phyloP scores from a whole-genome alignment of 2,329 filamentous ascomycete genomes.

The Lachnellula hyalina region DNA sequence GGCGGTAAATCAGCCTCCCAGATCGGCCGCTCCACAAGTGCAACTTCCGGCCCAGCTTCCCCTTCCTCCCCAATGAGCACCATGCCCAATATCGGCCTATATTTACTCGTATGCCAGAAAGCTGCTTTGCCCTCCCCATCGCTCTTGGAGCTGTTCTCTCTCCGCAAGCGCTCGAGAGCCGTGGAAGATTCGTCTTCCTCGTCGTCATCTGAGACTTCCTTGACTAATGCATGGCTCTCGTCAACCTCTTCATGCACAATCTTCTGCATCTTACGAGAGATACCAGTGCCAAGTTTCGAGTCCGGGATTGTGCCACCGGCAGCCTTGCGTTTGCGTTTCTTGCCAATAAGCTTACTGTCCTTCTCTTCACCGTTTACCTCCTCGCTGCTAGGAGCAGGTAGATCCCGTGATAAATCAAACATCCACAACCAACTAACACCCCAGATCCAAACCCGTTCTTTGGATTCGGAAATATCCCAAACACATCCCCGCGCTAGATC shows the following conservation, averaged over 20 bases:
- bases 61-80: conserved; percentile 38
- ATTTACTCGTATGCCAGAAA: conserved; percentile 82
- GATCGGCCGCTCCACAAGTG: conserved; percentile 78
- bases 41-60: conserved; percentile 61
- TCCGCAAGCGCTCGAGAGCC: conserved; percentile 14
- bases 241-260: conserved; percentile 37
- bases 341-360: conserved; percentile 25
- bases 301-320: conserved; percentile 48
- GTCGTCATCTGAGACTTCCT: conserved; percentile 35
- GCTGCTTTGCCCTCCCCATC: conserved; percentile 3
- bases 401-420: conserved; percentile 75
- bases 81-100: conserved; percentile 82
- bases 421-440: conserved; percentile 84
- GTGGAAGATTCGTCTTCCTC: conserved; percentile 27
- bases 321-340: conserved; percentile 36
- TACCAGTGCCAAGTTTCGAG: conserved; percentile 28
- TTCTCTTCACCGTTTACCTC: conserved; percentile 15
- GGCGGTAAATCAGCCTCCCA: conserved; percentile 77
- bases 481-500: conserved; percentile 79
- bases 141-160: conserved; percentile 13
- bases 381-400: conserved; percentile 37
- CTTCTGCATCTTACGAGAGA: conserved; percentile 35
- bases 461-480: conserved; percentile 62
- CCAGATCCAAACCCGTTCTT: conserved; percentile 78
- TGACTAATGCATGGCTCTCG: conserved; percentile 33